phyloP scores from a whole-genome alignment of 1,284 basidiomycete species.

The Ceratobasidium sp. region DNA sequence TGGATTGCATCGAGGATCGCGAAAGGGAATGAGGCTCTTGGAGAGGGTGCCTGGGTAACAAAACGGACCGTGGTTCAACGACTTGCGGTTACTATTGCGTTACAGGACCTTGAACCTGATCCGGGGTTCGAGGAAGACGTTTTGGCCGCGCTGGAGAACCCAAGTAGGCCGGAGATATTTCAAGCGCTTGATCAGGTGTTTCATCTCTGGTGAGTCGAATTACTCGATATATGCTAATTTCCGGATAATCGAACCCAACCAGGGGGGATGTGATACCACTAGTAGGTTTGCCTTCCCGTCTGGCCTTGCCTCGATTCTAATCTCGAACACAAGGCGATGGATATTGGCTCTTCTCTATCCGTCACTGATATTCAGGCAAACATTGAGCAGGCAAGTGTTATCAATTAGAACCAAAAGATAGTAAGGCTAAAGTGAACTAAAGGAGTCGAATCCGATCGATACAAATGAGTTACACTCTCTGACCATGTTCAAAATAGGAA shows the following conservation, averaged over 20 bases:
- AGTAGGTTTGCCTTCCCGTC: not conserved
- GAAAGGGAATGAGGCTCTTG: not conserved
- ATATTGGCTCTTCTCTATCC: constrained; percentile 19
- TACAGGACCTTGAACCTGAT: not conserved
- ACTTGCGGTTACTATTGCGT: constrained; percentile 2
- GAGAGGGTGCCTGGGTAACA: not conserved
- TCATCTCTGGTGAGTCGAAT: constrained; percentile 18
- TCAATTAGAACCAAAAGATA: too few species aligned
- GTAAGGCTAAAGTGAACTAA: not conserved
- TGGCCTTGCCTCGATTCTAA: too few species aligned
- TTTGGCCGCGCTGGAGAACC: not conserved
- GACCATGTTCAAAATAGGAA: too few species aligned
- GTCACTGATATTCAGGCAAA: constrained; percentile 6
- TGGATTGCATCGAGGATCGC: constrained; percentile 13
- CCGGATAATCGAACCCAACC: not conserved
- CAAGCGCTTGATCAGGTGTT: constrained; percentile 11
- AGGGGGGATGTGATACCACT: constrained; percentile 39
- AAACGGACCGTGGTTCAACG: constrained; percentile 15
- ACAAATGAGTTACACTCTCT: too few species aligned
- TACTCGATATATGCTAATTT: too few species aligned
- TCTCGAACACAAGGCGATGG: constrained; percentile 1
- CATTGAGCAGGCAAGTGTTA: not conserved
- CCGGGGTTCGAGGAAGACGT: constrained; percentile 14
- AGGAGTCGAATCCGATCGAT: too few species aligned
- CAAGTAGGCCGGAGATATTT: constrained; percentile 2